Evolutionary conservation across 2,329 filamentous ascomycete genomes (phyloP).

Genomic region (Calonectria henricotiae): DNA sequence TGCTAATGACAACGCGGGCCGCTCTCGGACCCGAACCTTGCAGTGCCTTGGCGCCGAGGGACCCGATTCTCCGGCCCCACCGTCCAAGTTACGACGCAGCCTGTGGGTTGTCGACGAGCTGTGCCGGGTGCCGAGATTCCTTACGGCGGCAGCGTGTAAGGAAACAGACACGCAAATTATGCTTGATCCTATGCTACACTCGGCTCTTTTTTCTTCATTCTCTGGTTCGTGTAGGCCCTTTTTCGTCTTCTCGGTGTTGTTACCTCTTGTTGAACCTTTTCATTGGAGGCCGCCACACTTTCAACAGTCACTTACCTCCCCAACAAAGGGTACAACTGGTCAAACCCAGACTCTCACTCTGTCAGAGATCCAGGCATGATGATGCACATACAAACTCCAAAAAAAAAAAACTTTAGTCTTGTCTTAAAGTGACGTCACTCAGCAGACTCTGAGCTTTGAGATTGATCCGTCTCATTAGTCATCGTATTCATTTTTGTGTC

Average conservation of each 20-base stretch:
- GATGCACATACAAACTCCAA: neutral
- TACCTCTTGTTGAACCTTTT: too few species aligned
- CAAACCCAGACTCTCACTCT: too few species aligned
- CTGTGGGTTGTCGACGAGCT: slow-evolving; percentile 1
- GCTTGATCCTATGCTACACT: slow-evolving; percentile 17
- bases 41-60: neutral
- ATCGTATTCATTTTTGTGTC: neutral
- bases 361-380: too few species aligned
- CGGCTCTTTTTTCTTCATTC: neutral
- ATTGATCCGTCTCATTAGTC: neutral
- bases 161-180: neutral
- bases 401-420: neutral
- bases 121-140: slow-evolving; percentile 5
- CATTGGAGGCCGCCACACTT: neutral
- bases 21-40: neutral
- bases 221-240: neutral
- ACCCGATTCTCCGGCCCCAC: slow-evolving; percentile 16
- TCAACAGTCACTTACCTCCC: too few species aligned
- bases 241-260: too few species aligned
- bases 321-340: too few species aligned
- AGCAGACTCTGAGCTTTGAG: slow-evolving; percentile 2
- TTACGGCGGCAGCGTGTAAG: slow-evolving; percentile 8
- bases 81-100: neutral
- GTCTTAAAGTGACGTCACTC: neutral
- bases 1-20: slow-evolving; percentile 18